Evolutionary conservation across 441 rosid species (phyloP), one percentile per base, ranked within the genome.

Genomic region (Eruca vesicaria): DNA sequence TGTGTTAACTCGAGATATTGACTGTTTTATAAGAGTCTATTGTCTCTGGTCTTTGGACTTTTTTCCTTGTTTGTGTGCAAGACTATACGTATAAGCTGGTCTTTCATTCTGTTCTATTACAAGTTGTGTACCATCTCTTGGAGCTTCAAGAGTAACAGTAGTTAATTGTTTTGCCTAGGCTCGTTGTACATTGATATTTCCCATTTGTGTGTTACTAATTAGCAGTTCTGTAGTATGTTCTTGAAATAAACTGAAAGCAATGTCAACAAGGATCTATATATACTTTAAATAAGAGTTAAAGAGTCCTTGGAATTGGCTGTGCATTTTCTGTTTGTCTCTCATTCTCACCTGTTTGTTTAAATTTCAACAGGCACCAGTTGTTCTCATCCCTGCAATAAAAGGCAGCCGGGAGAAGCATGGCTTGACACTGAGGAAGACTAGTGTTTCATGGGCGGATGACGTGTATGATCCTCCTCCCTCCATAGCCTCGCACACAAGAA

Each of bases 391-490:
- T 31, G 97, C 97, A 43, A 75, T 93, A 76, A 96, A 93, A 84
- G 99, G 98, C n/a, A 82, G 92, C 76, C 89, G 97, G 3, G 90
- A 88, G 77, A 91, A 85, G 70, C 80, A 69, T 59, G 96, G 90
- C 9, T 75, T 66, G 43, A 26, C 86, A 38, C 80, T 85, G 1
- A 75, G 31, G 81, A 84, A 84, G 74, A 77, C 85, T 28, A 80
- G 57, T 14, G 92, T 96, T 61, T 80, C 84, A 57, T 96, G 98
- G 99, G 96, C 98, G 1, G 83, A 88, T 26, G 97, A 93, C 28
- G 98, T 96, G 63, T 90, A 91, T 62, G 99, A 96, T 80, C 99
- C 99, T 7, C 82, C 80, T 56, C 97, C 97, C 15, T 84, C 95
- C 11, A 84, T 90, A n/a, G 77, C 83, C 19, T 86, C 90, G 16